These are phyloP conservation scores for Suhomyces anneliseae DNA, from an alignment of 1,139 yeast genomes.

Conservation along the genomic window DNA sequence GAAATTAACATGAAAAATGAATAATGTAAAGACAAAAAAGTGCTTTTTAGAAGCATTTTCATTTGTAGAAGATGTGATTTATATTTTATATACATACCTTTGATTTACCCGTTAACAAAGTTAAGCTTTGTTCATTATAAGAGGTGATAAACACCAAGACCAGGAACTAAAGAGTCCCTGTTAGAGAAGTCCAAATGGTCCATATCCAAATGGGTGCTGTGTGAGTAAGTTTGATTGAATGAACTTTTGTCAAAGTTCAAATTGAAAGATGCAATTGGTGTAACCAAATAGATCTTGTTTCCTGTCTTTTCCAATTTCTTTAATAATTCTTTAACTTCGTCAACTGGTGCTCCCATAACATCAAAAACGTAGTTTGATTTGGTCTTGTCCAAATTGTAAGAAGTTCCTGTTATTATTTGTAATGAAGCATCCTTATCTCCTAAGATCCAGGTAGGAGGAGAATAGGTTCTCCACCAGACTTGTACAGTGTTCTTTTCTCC, in stretches of 20 bases:
- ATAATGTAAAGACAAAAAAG: not conserved
- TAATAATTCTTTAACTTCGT: constrained; percentile 22
- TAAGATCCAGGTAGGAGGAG: constrained; percentile 88
- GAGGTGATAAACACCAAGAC: constrained; percentile 38
- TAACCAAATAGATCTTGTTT: constrained; percentile 34
- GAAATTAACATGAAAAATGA: not conserved
- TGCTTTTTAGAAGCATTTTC: not conserved
- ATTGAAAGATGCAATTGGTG: constrained; percentile 52
- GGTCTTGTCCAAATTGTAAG: constrained; percentile 13
- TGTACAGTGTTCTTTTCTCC: constrained; percentile 32
- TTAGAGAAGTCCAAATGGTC: constrained; percentile 63
- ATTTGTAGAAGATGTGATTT: no score
- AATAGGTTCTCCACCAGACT: constrained; percentile 92
- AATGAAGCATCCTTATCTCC: constrained; percentile 33
- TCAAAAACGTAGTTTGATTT: constrained; percentile 40
- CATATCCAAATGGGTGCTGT: constrained; percentile 55
- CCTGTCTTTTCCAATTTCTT: constrained; percentile 9
- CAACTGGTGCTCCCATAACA: constrained; percentile 54
- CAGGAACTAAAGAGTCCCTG: constrained; percentile 52
- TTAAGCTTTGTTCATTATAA: no score
- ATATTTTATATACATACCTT: not conserved
- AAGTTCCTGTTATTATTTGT: constrained; percentile 21
- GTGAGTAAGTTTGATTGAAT: constrained; percentile 42
- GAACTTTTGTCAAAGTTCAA: constrained; percentile 17
- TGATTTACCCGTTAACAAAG: not conserved